phyloP scores from a whole-genome alignment of 2,329 filamentous ascomycete species.

The Penicillium brasilianum region DNA sequence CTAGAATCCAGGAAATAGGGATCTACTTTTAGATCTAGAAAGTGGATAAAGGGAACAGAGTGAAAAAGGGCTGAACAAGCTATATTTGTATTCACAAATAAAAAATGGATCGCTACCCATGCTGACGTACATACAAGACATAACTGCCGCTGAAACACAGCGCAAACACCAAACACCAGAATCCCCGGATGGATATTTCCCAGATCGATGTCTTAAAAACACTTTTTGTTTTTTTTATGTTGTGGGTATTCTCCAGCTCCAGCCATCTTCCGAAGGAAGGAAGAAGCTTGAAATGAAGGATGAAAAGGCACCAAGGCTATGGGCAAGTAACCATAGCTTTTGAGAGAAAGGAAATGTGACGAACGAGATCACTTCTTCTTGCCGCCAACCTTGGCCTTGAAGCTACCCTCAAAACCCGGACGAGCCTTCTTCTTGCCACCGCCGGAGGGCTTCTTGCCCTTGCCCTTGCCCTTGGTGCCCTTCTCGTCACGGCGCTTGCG shows the following conservation, averaged over 20 bases:
- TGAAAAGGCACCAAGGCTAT: constrained; percentile 2
- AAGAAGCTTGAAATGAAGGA: constrained; percentile 10
- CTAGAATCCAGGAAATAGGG: too few relatives aligned
- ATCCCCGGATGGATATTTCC: constrained; percentile 37
- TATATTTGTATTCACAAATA: constrained; percentile 36
- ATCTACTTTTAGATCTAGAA: too few relatives aligned
- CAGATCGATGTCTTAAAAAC: constrained; percentile 34
- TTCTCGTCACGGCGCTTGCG: constrained; percentile 77
- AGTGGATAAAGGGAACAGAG: neutral
- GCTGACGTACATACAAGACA: constrained; percentile 35
- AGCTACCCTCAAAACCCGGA: constrained; percentile 74
- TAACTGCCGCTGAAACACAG: constrained; percentile 33
- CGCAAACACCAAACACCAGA: constrained; percentile 35
- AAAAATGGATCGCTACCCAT: constrained; percentile 36
- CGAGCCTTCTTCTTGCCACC: constrained; percentile 58
- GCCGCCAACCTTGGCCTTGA: constrained; percentile 59
- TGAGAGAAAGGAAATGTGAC: constrained; percentile 6
- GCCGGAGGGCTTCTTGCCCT: constrained; percentile 46
- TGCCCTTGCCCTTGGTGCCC: constrained; percentile 56
- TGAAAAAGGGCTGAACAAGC: constrained; percentile 17
- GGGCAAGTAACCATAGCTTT: constrained; percentile 6
- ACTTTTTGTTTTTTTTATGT: constrained; percentile 30
- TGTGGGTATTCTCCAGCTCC: constrained; percentile 13
- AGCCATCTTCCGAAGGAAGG: neutral
- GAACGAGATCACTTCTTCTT: constrained; percentile 47